phyloP scores from a whole-genome alignment of 306 rosid species.

The apple (Malus domestica) region ASM211411v1 NC_041804.1:3875501-3876000 shows the following conservation, averaged over 20 bases:
- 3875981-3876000: slow-evolving; percentile 90
- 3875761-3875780: neutral
- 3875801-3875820: neutral
- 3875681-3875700: slow-evolving; percentile 7
- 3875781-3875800: neutral
- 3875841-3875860: neutral
- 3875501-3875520: slow-evolving; percentile 84
- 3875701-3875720: neutral
- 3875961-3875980: slow-evolving; percentile 76
- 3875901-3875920: neutral
- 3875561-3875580: slow-evolving; percentile 48
- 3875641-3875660: slow-evolving; percentile 78
- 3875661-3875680: slow-evolving; percentile 69
- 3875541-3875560: slow-evolving; percentile 35
- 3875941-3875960: slow-evolving; percentile 7
- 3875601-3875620: slow-evolving; percentile 38
- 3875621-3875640: slow-evolving; percentile 52
- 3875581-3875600: slow-evolving; percentile 36
- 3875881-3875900: neutral
- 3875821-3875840: neutral
- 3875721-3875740: no score
- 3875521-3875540: slow-evolving; percentile 60
- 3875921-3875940: neutral
- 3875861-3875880: neutral
- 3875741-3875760: neutral